Base-by-base conservation (phyloP, 2,329 filamentous ascomycete genomes). In the Cladophialophora psammophila region DNA sequence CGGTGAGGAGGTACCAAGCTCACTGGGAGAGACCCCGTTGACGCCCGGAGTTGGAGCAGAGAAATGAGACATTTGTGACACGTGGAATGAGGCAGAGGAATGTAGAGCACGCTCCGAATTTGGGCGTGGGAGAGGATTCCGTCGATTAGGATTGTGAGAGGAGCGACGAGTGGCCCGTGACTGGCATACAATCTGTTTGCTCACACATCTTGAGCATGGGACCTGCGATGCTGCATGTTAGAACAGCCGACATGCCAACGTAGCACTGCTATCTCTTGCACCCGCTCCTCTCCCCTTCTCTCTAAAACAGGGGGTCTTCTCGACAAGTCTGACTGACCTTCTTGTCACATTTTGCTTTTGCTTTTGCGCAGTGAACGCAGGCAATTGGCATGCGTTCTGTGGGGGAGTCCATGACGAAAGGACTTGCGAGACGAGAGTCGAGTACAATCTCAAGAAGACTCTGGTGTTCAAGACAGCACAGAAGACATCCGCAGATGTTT, bases 271-370 rank as follows among this genome's bases (percentile, higher is more conserved):
- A 26, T 26, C 26, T 26, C 18, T 50, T n/a, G 10, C 45, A 50
- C 18, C 45, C 10, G 2, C 45, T 5, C 18, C 20, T 50, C 13
- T 48, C 15, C 50, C 31, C 20, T 42, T n/a, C 18, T 48, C 20
- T 18, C 26, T 13, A 6, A 42, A 53, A 20, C 32, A 54, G 12
- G 31, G 34, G 15, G 9, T 31, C 40, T 53, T 59, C 20, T 54
- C 13, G 31, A 42, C 35, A 12, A 56, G 59, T 26, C 26, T n/a
- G 35, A 71, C 71, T 66, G 56, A 74, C 72, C 72, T 74, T 73
- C 66, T 74, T 74, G 61, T 74, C 72, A 65, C 72, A 74, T 67
- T 73, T 74, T 52, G 72, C 72, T 58, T 74, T 74, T 32, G 72
- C 72, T 55, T 74, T 74, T 38, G 72, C 72, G 57, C 72, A 74